Percentiles rank a stretch among this genome's conserved stretches.
These are phyloP conservation scores for Gilbertella persicaria DNA, from an alignment of 371 early-diverging fungal genomes.

Conservation along the genomic window DNA sequence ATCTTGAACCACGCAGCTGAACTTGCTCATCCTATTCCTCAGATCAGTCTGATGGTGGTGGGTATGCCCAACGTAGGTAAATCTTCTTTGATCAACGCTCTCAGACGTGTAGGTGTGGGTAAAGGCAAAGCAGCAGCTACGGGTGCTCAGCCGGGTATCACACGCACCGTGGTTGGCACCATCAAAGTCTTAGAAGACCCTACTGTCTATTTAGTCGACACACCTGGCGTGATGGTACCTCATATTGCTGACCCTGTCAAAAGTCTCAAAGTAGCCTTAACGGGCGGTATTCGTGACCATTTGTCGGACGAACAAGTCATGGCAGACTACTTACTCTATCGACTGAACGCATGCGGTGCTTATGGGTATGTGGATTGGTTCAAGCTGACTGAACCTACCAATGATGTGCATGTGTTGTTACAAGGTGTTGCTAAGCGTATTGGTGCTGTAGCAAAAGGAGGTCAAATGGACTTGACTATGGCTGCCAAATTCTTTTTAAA, in stretches of 20 bases:
- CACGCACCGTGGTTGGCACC: slow-evolving; percentile 76
- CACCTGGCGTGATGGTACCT: slow-evolving; percentile 91
- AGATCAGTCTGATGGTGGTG: slow-evolving; percentile 78
- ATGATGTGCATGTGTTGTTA: slow-evolving; percentile 64
- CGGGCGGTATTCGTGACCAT: slow-evolving; percentile 88
- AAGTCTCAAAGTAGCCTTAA: slow-evolving; percentile 81
- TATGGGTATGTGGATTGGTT: slow-evolving; percentile 40
- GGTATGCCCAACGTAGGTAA: slow-evolving; percentile 98
- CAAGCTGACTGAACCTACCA: slow-evolving; percentile 57
- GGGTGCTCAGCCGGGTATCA: slow-evolving; percentile 90
- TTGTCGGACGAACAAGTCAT: slow-evolving; percentile 80
- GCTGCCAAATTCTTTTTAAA: slow-evolving; percentile 75
- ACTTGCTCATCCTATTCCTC: slow-evolving; percentile 47
- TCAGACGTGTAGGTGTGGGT: slow-evolving; percentile 73
- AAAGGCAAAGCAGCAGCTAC: slow-evolving; percentile 84
- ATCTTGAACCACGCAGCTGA: slow-evolving; percentile 66
- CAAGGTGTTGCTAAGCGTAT: slow-evolving; percentile 67
- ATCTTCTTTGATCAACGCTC: slow-evolving; percentile 86
- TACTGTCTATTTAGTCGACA: slow-evolving; percentile 87
- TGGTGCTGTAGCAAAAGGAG: slow-evolving; percentile 79
- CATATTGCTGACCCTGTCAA: slow-evolving; percentile 75
- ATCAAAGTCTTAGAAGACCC: slow-evolving; percentile 89
- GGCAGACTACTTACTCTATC: slow-evolving; percentile 87
- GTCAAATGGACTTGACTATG: slow-evolving; percentile 62
- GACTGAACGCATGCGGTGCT: slow-evolving; percentile 65